phyloP scores from a whole-genome alignment of 768 basidiomycete species.

The Boletus subcaerulescens region DNA sequence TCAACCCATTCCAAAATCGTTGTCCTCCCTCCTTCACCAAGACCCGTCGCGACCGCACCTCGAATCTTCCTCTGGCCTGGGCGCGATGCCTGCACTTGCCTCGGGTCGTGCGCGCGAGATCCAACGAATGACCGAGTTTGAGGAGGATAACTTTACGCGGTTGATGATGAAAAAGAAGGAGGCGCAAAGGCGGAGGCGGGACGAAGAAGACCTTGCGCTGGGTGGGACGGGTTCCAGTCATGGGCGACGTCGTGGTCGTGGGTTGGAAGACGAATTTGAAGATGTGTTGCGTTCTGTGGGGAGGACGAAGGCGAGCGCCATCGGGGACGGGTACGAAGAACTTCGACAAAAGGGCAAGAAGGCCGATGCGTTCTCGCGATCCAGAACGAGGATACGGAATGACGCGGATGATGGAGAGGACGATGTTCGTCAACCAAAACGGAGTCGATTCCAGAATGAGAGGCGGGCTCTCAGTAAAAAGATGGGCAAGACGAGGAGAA shows the following conservation, averaged over 20 bases:
- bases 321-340: conserved; percentile 80
- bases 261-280: conserved; percentile 80
- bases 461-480: conserved; percentile 35
- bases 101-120: conserved; percentile 75
- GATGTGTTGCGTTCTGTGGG: conserved; percentile 70
- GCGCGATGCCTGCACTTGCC: conserved; percentile 52
- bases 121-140: conserved; percentile 79
- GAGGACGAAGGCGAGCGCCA: conserved; percentile 38
- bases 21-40: conserved; percentile 49
- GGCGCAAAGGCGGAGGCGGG: conserved; percentile 60
- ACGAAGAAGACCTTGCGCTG: conserved; percentile 86
- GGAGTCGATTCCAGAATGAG: conserved; percentile 44
- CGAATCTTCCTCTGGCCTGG: conserved; percentile 73
- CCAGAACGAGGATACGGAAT: conserved; percentile 39
- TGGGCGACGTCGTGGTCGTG: conserved; percentile 60
- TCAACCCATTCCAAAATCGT: conserved; percentile 62
- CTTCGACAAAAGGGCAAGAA: conserved; percentile 68
- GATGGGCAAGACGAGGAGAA: conserved; percentile 15
- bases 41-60: conserved; percentile 61
- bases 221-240: conserved; percentile 65
- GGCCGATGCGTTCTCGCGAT: conserved; percentile 55
- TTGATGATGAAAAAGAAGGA: conserved; percentile 90
- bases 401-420: conserved; percentile 27
- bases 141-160: conserved; percentile 93
- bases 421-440: conserved; percentile 34